Percentiles rank a stretch among this genome's conserved stretches.
These are phyloP conservation scores for Emericellopsis cladophorae DNA, from an alignment of 2,329 filamentous ascomycete species.

Conservation along the genomic window DNA sequence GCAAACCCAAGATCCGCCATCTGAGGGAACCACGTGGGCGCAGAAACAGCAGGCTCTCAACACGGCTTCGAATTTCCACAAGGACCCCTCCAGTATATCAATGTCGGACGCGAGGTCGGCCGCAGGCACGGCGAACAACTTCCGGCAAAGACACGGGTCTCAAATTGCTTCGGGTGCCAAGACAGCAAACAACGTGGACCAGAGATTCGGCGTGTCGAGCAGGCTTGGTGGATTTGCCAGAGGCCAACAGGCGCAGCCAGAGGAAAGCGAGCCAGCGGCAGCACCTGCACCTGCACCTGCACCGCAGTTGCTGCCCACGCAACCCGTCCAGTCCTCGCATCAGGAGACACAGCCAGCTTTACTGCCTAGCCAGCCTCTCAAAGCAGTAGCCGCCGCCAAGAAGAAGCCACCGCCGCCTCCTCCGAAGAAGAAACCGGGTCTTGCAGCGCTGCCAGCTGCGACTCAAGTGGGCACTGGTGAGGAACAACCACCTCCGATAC, in stretches of 20 bases:
- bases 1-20: conserved; percentile 7
- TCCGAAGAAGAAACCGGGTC: conserved; percentile 36
- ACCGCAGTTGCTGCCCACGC: too few species aligned
- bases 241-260: conserved; percentile 2
- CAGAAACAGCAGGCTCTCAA: conserved; percentile 52
- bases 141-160: conserved; percentile 57
- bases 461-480: conserved; percentile 9
- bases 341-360: background rate
- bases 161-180: conserved; percentile 49
- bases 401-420: conserved; percentile 42
- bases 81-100: conserved; percentile 49
- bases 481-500: conserved; percentile 34
- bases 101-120: conserved; percentile 43
- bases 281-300: background rate
- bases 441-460: conserved; percentile 11
- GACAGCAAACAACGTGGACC: conserved; percentile 42
- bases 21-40: conserved; percentile 46
- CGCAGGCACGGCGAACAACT: conserved; percentile 52
- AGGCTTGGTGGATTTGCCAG: conserved; percentile 17
- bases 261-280: background rate
- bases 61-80: conserved; percentile 46
- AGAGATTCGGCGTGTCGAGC: conserved; percentile 44
- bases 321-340: too few species aligned
- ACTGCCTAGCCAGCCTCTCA: conserved; percentile 4
- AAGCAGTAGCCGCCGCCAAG: conserved; percentile 21